Base-by-base conservation (phyloP, 1,284 basidiomycete genomes). In the Peniophora sp. region DNA sequence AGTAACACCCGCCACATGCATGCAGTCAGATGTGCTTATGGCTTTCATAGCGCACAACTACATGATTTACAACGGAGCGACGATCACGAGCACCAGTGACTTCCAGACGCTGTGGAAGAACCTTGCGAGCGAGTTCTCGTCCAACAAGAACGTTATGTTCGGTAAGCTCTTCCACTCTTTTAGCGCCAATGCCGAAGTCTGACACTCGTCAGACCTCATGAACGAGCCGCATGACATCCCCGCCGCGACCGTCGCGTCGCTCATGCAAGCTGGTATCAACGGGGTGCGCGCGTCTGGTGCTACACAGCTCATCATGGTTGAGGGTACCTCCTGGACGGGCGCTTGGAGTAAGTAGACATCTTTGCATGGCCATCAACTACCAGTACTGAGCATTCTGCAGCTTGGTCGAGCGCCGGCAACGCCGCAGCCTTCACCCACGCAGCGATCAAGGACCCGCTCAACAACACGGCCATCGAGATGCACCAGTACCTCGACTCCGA, bases 401-500 rank as follows among this genome's bases (percentile, higher is more conserved):
- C 75, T 39, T 80, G 77, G 78, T 73, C 66, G n/a, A 69, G 72
- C 22, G 78, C 78, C 24, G 81, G 80, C 36, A 83, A 83, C 63
- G 66, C 69, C 45, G 71, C 63, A 23, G 79, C 67, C 38, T 83
- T 83, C 63, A 69, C 65, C 38, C 5, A 32, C 6, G 5, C 27
- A 6, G 62, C 65, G 19, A 69, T 85, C 62, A 69, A 65, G 38
- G 81, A 85, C 59, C 79, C 81, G 48, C 73, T 73, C 67, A 79
- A 81, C 69, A 82, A 83, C 65, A 59, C 77, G 48, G 79, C 78
- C 45, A 78, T 83, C 55, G 27, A 83, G 62, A 83, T 84, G 80
- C 80, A 83, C 61, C 80, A 83, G 63, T 85, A 85, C 68, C 78
- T 83, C 56, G 27, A 83, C 64, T 77, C 74, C 47, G 81, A 85